phyloP scores from a whole-genome alignment of 192 early-diverging fungal genomes.

The Powellomyces hirtus region DNA sequence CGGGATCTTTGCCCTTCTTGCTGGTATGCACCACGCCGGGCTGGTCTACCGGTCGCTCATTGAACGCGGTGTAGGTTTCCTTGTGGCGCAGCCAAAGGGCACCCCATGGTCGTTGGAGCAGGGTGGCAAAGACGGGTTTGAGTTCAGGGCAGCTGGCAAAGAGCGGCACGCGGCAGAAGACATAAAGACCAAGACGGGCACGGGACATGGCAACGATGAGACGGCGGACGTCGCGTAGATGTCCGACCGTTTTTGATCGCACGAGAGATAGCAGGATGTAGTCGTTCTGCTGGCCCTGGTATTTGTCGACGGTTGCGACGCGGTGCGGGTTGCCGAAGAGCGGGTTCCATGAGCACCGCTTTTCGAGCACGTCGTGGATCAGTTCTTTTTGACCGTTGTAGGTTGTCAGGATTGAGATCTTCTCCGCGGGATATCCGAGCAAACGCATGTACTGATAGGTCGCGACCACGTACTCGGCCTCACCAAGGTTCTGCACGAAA shows the following conservation, averaged over 20 bases:
- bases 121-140: slow-evolving; percentile 58
- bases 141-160: slow-evolving; percentile 85
- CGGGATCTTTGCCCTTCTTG: slow-evolving; percentile 32
- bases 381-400: slow-evolving; percentile 97
- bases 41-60: neutral
- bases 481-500: slow-evolving; percentile 95
- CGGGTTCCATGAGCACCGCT: slow-evolving; percentile 83
- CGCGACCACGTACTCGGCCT: slow-evolving; percentile 96
- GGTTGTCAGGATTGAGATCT: slow-evolving; percentile 91
- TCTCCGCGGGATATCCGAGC: slow-evolving; percentile 86
- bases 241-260: slow-evolving; percentile 75
- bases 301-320: slow-evolving; percentile 94
- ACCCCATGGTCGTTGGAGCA: slow-evolving; percentile 55
- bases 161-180: slow-evolving; percentile 74
- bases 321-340: slow-evolving; percentile 75
- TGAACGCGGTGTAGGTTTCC: slow-evolving; percentile 34
- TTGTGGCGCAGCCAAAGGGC: slow-evolving; percentile 56
- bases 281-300: slow-evolving; percentile 91
- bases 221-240: slow-evolving; percentile 89
- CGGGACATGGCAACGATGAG: slow-evolving; percentile 92
- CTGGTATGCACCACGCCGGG: slow-evolving; percentile 3
- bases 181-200: slow-evolving; percentile 89
- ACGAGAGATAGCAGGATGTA: slow-evolving; percentile 93
- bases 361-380: slow-evolving; percentile 83
- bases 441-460: slow-evolving; percentile 95